Base-by-base conservation (phyloP, 495 filamentous ascomycete genomes). In the Darksidea phi region DNA sequence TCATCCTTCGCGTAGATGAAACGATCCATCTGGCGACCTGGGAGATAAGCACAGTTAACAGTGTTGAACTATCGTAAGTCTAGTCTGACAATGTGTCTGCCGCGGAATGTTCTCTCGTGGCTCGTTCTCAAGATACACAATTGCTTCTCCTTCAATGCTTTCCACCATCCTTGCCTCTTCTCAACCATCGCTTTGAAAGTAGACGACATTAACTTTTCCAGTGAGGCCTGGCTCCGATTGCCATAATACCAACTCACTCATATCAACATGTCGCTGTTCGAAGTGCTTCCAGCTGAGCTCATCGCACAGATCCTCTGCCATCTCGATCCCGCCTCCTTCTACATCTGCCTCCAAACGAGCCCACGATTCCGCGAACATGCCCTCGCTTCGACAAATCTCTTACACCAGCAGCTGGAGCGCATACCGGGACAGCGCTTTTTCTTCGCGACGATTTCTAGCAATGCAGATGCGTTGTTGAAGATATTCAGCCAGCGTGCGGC, bases 251-350 rank as follows among this genome's bases (percentile, higher is more conserved):
- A 32, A 32, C 28, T 10, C 28, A 4, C 28, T 10, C 28, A 32
- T 10, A n/a, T 10, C 28, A 32, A 32, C 41, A 57, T 32, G 43
- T 37, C 45, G 24, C 41, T 48, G 13, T 38, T 65, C 50, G 48
- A 47, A 32, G 37, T 45, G 6, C 59, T 67, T n/a, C 64, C 64
- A 11, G 51, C 64, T 4, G 64, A 67, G 47, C 21, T 67, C 20
- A 26, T 63, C 6, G 17, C 52, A 13, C 37, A 59, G 45, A 55
- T 67, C 17, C 53, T 67, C 12, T 23, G 50, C 18, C 28, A 12
- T 1, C 49, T 67, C 18, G 64, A 67, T 49, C 59, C 64, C 13
- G 28, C 42, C 18, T 63, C 59, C 6, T 67, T 67, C 54, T 67
- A 54, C 54, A 34, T 55, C n/a, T 59, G 54, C 36, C 56, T 67